Percentiles rank a stretch among this genome's conserved stretches.
phyloP scores from a whole-genome alignment of 2,329 filamentous ascomycete genomes.

The Pseudogymnoascus sp. region DNA sequence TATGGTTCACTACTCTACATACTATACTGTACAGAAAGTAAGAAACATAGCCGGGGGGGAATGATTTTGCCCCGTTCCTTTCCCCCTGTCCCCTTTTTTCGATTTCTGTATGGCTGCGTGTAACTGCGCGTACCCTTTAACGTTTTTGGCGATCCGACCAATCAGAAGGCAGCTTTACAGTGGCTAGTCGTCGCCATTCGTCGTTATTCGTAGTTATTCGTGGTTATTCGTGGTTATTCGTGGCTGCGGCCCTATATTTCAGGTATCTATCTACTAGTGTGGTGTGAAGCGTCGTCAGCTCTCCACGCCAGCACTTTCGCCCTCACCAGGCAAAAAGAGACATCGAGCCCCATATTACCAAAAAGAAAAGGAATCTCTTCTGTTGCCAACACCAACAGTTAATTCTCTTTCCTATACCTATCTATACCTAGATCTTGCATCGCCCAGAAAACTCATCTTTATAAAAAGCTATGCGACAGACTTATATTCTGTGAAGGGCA shows the following conservation, averaged over 20 bases:
- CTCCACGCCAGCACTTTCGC: constrained; percentile 12
- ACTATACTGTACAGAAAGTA: background rate
- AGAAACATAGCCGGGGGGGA: background rate
- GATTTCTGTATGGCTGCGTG: background rate
- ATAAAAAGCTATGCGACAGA: background rate
- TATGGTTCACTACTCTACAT: background rate
- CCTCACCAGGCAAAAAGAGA: constrained; percentile 7
- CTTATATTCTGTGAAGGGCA: background rate
- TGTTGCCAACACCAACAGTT: background rate
- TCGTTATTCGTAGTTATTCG: background rate
- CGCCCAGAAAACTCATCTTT: background rate
- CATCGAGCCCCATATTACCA: background rate
- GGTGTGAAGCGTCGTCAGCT: constrained; percentile 12
- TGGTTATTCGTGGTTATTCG: background rate
- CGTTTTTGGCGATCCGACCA: background rate
- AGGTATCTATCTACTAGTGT: background rate
- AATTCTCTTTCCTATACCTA: background rate
- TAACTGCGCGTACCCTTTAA: constrained; percentile 4
- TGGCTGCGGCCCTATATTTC: background rate
- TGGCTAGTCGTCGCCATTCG: background rate
- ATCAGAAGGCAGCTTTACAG: background rate
- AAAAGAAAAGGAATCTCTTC: background rate
- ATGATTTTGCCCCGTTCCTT: background rate
- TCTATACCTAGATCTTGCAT: background rate
- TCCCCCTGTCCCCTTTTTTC: background rate